A percentile compares a stretch with the other conserved stretches of the same genome.
These are phyloP conservation scores for Sesbania bispinosa DNA, from an alignment of 306 rosid genomes.

Conservation along the genomic window DNA sequence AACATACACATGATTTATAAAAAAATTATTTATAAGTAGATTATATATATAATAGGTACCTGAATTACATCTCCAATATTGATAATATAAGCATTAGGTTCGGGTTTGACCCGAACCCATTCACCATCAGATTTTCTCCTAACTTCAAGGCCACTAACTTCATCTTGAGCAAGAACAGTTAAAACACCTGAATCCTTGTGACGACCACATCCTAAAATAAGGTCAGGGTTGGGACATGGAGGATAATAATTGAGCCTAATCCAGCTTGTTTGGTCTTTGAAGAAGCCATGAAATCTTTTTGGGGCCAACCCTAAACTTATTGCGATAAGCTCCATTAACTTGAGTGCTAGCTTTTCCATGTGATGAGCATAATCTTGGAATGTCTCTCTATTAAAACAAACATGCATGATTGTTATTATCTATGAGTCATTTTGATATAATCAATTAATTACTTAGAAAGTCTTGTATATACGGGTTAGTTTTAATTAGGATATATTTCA, in stretches of 20 bases:
- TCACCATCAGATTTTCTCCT: slow-evolving; percentile 43
- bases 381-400: slow-evolving; percentile 11
- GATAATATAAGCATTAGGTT: slow-evolving; percentile 39
- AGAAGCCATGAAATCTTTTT: slow-evolving; percentile 25
- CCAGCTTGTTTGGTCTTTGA: slow-evolving; percentile 37
- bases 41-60: no score
- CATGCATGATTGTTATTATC: not conserved
- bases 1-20: no score
- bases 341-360: slow-evolving; percentile 43
- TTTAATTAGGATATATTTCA: no score
- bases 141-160: slow-evolving; percentile 55
- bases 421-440: not conserved
- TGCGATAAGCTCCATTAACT: slow-evolving; percentile 36
- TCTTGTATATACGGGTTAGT: no score
- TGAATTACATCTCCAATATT: slow-evolving; percentile 36
- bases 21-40: no score
- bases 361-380: slow-evolving; percentile 41
- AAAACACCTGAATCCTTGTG: slow-evolving; percentile 34
- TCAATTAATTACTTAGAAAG: no score
- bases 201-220: slow-evolving; percentile 31
- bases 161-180: slow-evolving; percentile 17
- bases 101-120: slow-evolving; percentile 56
- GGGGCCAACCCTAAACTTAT: slow-evolving; percentile 33
- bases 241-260: slow-evolving; percentile 34
- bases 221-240: slow-evolving; percentile 29